phyloP scores from a whole-genome alignment of 2,329 filamentous ascomycete genomes.

The Aspergillus pseudotamarii region DNA sequence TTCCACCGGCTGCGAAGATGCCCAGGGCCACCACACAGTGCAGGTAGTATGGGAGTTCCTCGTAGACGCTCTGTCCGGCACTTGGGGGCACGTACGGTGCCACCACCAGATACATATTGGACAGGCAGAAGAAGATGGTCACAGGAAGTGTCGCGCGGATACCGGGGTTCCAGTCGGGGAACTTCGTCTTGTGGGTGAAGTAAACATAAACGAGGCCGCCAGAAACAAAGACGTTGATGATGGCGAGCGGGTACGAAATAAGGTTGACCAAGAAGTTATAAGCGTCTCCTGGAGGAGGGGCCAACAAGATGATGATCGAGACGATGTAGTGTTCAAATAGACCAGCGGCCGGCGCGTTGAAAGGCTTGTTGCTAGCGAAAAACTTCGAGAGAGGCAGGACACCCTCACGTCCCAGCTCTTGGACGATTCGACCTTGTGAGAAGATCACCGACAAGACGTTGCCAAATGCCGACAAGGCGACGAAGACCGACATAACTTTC shows the following conservation, averaged over 20 bases:
- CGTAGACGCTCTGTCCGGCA: constrained; percentile 53
- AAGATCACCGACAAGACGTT: constrained; percentile 63
- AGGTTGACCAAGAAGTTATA: constrained; percentile 63
- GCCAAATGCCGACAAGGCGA: constrained; percentile 63
- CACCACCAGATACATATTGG: constrained; percentile 56
- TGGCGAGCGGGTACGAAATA: constrained; percentile 45
- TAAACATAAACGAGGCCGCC: constrained; percentile 54
- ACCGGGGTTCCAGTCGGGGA: constrained; percentile 52
- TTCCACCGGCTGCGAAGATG: constrained; percentile 52
- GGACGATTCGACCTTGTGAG: constrained; percentile 45
- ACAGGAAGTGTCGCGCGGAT: constrained; percentile 55
- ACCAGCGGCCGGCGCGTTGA: constrained; percentile 63
- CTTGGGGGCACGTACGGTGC: constrained; percentile 56
- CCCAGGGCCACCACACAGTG: constrained; percentile 57
- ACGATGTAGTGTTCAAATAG: constrained; percentile 67
- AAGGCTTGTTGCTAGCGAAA: constrained; percentile 71
- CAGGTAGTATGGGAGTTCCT: constrained; percentile 56
- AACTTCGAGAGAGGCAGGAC: constrained; percentile 67
- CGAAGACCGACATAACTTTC: constrained; percentile 61
- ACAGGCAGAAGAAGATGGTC: constrained; percentile 55
- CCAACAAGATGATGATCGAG: constrained; percentile 66
- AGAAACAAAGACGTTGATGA: constrained; percentile 56
- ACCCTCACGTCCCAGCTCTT: constrained; percentile 70
- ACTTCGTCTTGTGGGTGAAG: constrained; percentile 35
- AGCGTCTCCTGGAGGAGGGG: constrained; percentile 67